Base-by-base conservation (phyloP, 2,329 filamentous ascomycete species). In the Diaporthe ampelina region DNA sequence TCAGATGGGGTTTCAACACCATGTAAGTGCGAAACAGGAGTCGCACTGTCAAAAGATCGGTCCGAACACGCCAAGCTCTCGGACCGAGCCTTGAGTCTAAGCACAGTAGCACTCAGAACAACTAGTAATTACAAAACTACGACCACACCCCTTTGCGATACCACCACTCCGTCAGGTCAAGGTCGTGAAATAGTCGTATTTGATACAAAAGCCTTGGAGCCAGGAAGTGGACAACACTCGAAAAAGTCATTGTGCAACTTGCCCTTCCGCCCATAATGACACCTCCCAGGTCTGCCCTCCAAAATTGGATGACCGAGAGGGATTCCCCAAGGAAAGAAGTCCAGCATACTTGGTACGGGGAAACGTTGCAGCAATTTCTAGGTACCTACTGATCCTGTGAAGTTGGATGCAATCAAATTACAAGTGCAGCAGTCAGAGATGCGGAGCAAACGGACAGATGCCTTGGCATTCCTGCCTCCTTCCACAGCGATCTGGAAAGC, bases 31-130 rank as follows among this genome's bases (percentile, higher is more conserved):
- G 45, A 52, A 67, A 67, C 45, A 67, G n/a, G 40, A 32, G 59
- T 65, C 40, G 59, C 19, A 29, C 59, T 65, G 40, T 65, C 40
- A 19, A 65, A 48, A 48, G 59, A 48, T 65, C 40, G 61, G 61
- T 65, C 61, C 61, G 40, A 50, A 35, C 61, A 48, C 32, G 61
- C 61, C 61, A 65, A 65, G 43, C 26, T 50, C 26, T n/a, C 61
- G 43, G 43, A 50, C 43, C 61, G 43, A 50, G 26, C 61, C 40
- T 50, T n/a, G 19, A 26, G 26, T 29, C 32, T 10, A 65, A 24
- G 29, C 24, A 24, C n/a, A 19, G 15, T 24, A 15, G 6, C 19
- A 35, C 6, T 65, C 19, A 35, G 19, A 32, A 61, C 8, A 26
- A 40, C 37, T 40, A 11, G 37, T 40, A 40, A 13, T 15, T 40